Base-by-base conservation (phyloP, 2,329 filamentous ascomycete genomes). In the Fusarium sp. region DNA sequence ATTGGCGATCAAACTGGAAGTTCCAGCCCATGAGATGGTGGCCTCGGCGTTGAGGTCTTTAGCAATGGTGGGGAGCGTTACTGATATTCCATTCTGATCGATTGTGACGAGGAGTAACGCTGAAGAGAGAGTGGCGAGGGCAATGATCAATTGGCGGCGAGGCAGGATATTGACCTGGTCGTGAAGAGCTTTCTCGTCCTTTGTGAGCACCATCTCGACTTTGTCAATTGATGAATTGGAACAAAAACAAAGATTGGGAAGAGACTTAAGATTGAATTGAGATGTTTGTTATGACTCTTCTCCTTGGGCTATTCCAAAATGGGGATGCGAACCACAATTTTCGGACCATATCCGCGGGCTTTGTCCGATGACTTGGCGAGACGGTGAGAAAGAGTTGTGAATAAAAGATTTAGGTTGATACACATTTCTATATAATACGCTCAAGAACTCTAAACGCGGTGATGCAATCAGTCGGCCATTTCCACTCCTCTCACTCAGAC, bases 1-100 rank as follows among this genome's bases (percentile, higher is more conserved):
- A 1, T 63, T 63, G 7, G 62, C 59, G 2, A 65, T 31, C 2
- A 65, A 15, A 8, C 59, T 63, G 0, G 62, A 33, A 1, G 59
- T 65, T 7, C 62, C 62, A 7, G 60, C 60, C 62, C 62, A 65
- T 2, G 62, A 65, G 0, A 64, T 65, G 0, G 62, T 46, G 0
- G 37, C 38, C 1, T 23, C 59, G 1, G 62, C 60, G 3, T 35
- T 15, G 0, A 65, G 9, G 2, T 65, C 62, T 11, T 46, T 27
- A 0, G 62, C 62, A 3, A 65, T 63, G 0, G 62, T 64, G 23
- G 62, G 62, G 14, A 64, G 16, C 0, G 11, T 56, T 0, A 64
- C 60, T 5, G 62, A 64, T 1, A 64, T 56, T 1, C 62, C 60
- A 25, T 63, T 65, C 7, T 65, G 62, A 12, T 65, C 62, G 1